Evolutionary conservation across 1,139 yeast species (phyloP).

Genomic region (Pichia sorboxylosa): DNA sequence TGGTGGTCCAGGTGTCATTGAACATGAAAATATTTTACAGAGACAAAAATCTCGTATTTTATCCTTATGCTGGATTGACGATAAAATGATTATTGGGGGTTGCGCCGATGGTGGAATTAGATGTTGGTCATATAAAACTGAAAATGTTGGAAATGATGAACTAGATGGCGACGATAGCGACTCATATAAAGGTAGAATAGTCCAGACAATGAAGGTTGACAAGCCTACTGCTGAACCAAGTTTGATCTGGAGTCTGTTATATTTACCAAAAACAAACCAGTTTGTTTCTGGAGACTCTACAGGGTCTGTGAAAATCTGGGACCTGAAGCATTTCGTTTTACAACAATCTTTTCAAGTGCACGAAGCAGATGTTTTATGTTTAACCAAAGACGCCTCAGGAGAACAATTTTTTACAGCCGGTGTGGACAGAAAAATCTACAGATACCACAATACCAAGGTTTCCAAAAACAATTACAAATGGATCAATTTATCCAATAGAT

Average conservation of each 20-base stretch:
- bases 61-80: conserved; percentile 63
- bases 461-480: conserved; percentile 37
- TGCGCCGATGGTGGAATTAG: conserved; percentile 92
- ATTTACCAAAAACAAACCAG: conserved; percentile 51
- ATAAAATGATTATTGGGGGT: conserved; percentile 66
- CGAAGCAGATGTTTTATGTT: conserved; percentile 81
- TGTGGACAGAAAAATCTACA: conserved; percentile 83
- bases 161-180: conserved; percentile 3
- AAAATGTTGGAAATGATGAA: background rate
- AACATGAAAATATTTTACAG: conserved; percentile 65
- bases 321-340: conserved; percentile 59
- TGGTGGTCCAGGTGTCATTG: conserved; percentile 75
- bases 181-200: conserved; percentile 20
- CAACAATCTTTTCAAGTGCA: conserved; percentile 75
- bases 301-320: conserved; percentile 92
- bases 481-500: conserved; percentile 69
- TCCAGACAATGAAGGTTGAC: conserved; percentile 40
- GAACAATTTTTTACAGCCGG: conserved; percentile 78
- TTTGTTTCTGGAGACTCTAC: conserved; percentile 94
- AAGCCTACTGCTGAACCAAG: conserved; percentile 49
- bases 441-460: conserved; percentile 36
- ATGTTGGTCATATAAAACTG: conserved; percentile 46
- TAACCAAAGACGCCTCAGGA: conserved; percentile 52
- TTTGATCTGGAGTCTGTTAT: conserved; percentile 70
- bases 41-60: conserved; percentile 79